These are phyloP conservation scores for Cyclocybe aegerita DNA, from an alignment of 768 basidiomycete genomes.

Conservation along the genomic window DNA sequence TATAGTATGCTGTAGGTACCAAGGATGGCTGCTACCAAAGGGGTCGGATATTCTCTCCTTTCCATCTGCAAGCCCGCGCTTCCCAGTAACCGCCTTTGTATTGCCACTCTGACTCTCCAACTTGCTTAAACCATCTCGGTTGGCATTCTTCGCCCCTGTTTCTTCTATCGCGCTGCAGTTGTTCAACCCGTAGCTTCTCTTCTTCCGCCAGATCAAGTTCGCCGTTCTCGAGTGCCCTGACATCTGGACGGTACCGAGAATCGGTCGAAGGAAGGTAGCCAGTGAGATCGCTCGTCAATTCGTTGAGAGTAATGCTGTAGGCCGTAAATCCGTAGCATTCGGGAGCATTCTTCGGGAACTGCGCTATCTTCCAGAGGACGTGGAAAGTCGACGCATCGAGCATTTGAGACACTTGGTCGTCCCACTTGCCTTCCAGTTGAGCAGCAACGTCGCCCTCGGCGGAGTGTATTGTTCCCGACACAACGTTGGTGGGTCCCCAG, in stretches of 20 bases:
- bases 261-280: conserved; percentile 76
- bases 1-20: background rate
- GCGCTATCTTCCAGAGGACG: conserved; percentile 73
- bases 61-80: conserved; percentile 64
- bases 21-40: conserved; percentile 53
- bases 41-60: conserved; percentile 41
- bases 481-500: conserved; percentile 76
- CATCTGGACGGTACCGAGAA: conserved; percentile 79
- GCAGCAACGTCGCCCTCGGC: conserved; percentile 52
- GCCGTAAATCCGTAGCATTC: conserved; percentile 83
- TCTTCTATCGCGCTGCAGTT: conserved; percentile 73
- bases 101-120: conserved; percentile 63
- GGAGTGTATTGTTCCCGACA: conserved; percentile 60
- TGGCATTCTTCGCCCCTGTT: conserved; percentile 53
- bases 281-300: conserved; percentile 65
- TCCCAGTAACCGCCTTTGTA: conserved; percentile 88
- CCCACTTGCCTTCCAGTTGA: conserved; percentile 87
- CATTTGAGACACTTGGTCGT: conserved; percentile 73
- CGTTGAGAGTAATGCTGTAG: conserved; percentile 80
- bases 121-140: conserved; percentile 77
- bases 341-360: conserved; percentile 69
- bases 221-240: conserved; percentile 81
- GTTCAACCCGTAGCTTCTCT: conserved; percentile 73
- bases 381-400: conserved; percentile 68
- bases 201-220: conserved; percentile 67